Evolutionary conservation across 495 filamentous ascomycete species (phyloP), one percentile per base, ranked within the genome.

Genomic region (Penicillium nucicola): DNA sequence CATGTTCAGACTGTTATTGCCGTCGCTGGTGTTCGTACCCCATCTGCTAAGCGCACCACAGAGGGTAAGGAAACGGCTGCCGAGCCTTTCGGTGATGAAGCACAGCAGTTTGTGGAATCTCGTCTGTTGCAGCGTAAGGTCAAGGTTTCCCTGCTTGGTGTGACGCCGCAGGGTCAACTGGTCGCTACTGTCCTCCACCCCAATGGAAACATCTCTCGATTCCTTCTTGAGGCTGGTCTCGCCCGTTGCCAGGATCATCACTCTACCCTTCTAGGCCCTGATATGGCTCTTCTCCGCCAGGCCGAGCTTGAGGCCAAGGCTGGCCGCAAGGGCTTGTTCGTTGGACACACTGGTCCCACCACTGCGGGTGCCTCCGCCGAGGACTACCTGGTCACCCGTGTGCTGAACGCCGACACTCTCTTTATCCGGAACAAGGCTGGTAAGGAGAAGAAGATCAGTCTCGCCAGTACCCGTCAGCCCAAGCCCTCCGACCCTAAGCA

Each of bases 201-300:
- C 17, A 84, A 86, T 18, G 95, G 95, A 40, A 95, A 88, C 67
- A 93, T 99, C 65, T 89, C 91, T 22, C 87, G 87, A 48, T 89
- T 90, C 66, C 68, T 97, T 13, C 84, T 97, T 20, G 83, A 90
- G 53, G 88, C 88, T 38, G 95, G 95, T 55, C 73, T 97, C 34
- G 95, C 92, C 34, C 81, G 90, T 56, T 97, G 93, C 76, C 86
- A 88, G 35, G 95, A 99, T 65, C 89, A 89, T 69, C 95, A 99
- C 69, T 93, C 90, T 2, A 89, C 89, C 13, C 71, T 96, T 63
- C 81, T 99, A 1, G 95, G 95, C 13, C 58, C 73, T 7, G 84
- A 92, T 41, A 99, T 99, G 93, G 83, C 84, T 32, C 61, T 77
- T 46, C 81, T 97, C 36, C 84, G 95, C 38, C 84, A 89, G 55